These are phyloP conservation scores for Diospyros lotus DNA, from an alignment of 148 eudicot genomes.

Conservation along the genomic window DNA sequence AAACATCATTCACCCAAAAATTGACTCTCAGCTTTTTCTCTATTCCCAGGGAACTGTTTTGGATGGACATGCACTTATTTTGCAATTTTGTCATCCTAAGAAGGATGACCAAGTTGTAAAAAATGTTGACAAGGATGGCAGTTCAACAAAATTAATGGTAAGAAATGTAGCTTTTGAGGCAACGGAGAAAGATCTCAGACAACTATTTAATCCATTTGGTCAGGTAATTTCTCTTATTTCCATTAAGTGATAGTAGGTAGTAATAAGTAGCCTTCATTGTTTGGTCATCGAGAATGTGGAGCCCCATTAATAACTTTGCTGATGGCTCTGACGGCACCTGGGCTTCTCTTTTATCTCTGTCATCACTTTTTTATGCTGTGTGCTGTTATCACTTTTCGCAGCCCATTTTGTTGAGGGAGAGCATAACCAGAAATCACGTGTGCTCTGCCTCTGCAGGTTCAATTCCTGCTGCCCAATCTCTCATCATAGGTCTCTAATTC, in stretches of 20 bases:
- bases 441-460: too few species aligned
- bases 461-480: too few species aligned
- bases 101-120: constrained; percentile 44
- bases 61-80: constrained; percentile 88
- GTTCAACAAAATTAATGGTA: constrained; percentile 86
- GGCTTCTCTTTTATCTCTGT: too few species aligned
- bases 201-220: constrained; percentile 82
- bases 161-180: constrained; percentile 99
- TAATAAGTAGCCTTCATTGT: background rate
- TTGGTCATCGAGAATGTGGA: background rate
- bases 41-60: constrained; percentile 79
- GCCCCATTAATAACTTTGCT: too few species aligned
- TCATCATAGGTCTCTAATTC: too few species aligned
- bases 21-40: background rate
- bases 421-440: too few species aligned
- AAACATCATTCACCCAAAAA: background rate
- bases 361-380: too few species aligned
- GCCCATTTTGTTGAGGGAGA: too few species aligned
- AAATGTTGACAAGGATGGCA: constrained; percentile 51
- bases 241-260: background rate
- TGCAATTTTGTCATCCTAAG: constrained; percentile 76
- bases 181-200: constrained; percentile 86
- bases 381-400: too few species aligned
- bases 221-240: constrained; percentile 47
- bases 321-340: too few species aligned